Base-by-base conservation (phyloP, 257 asterid species). In the Solanum sparsipilum region DNA sequence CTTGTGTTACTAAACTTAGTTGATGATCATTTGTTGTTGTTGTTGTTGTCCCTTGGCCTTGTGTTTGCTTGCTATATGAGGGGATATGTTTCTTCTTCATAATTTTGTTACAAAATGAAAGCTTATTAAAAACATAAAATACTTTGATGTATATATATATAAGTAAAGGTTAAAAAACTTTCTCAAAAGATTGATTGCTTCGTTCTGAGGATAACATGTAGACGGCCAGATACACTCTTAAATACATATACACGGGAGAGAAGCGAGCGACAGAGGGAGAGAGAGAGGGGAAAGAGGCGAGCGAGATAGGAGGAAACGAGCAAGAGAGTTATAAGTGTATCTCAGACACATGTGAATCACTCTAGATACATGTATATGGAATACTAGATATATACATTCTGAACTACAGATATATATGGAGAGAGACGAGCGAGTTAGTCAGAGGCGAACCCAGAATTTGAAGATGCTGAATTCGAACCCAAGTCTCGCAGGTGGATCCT, bases 341-440 rank as follows among this genome's bases (percentile, higher is more conserved):
- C 5, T 0, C 4, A 20, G 0, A 56, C 0, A 58, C 2, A 20
- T 0, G 25, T 18, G 65, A 56, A 7, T 56, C 1, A 56, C n/a
- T 0, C 4, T 56, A 56, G 4, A 20, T 56, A 3, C 2, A 20
- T 20, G 25, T 20, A 58, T 58, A 0, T 58, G 67, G 0, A 3
- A 7, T 58, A 56, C 4, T 7, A 56, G 10, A 52, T 18, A 52
- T 18, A 18, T 6, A 58, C 25, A 3, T 58, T 20, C 1, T 58
- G 25, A 20, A 58, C 1, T 58, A 58, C 1, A 58, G 1, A 20
- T 56, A 7, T 3, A 56, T 56, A 2, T 3, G 4, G 25, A 56
- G n/a, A 56, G 65, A 52, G 60, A 44, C 7, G 20, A 48, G 21
- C 3, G 21, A 15, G 58, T 1, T 20, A 46, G 56, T 46, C 3